A percentile compares a stretch with the other conserved stretches of the same genome.
phyloP scores from a whole-genome alignment of 176 grass and related monocot species.

The Juncus inflexus region DNA sequence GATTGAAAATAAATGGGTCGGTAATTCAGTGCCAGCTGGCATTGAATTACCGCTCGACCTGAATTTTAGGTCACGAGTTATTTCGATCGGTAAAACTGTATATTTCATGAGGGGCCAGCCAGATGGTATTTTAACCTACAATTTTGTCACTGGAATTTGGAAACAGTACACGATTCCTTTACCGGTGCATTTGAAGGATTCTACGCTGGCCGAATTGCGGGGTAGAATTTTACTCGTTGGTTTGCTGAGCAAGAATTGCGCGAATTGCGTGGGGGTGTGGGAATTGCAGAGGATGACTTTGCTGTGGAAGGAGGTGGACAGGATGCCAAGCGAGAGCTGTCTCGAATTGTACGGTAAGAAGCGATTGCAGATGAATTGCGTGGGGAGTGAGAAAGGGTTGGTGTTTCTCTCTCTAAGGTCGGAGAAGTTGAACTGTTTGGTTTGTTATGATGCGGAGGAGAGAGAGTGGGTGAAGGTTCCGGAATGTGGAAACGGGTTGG shows the following conservation, averaged over 20 bases:
- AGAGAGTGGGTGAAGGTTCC: constrained; percentile 95
- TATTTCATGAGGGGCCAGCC: constrained; percentile 95
- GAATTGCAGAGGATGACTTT: constrained; percentile 99
- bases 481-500: constrained; percentile 49
- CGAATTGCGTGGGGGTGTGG: constrained; percentile 91
- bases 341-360: constrained; percentile 99
- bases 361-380: constrained; percentile 82
- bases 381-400: constrained; percentile 78
- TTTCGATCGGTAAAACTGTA: constrained; percentile 63
- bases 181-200: constrained; percentile 65
- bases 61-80: constrained; percentile 90
- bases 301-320: constrained; percentile 99
- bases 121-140: constrained; percentile 90
- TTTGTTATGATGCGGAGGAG: constrained; percentile 62
- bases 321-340: constrained; percentile 99
- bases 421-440: constrained; percentile 66
- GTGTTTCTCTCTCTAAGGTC: constrained; percentile 95
- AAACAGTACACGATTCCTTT: constrained; percentile 85
- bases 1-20: constrained; percentile 52
- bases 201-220: constrained; percentile 74
- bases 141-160: constrained; percentile 65
- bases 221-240: constrained; percentile 88
- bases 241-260: constrained; percentile 88
- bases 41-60: constrained; percentile 77
- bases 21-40: constrained; percentile 47